Base-by-base conservation (phyloP, 2,329 filamentous ascomycete genomes). In the Colletotrichum australisinense region DNA sequence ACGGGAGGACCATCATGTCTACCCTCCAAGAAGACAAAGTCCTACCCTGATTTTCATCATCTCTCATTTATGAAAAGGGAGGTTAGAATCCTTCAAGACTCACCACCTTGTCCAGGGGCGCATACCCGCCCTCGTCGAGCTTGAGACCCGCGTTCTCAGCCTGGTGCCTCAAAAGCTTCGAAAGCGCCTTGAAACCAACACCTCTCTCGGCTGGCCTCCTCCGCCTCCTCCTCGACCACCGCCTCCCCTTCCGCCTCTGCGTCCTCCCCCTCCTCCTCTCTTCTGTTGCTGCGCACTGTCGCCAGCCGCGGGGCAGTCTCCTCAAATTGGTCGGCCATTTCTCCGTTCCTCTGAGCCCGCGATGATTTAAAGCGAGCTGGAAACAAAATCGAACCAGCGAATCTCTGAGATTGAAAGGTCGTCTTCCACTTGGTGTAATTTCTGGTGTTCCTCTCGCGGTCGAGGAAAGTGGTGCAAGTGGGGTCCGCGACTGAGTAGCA, bases 51-150 rank as follows among this genome's bases (percentile, higher is more conserved):
- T 35, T 2, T 11, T 35, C 4, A 35, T 35, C 32, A 35, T n/a
- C 16, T 24, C 30, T 19, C 12, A 14, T 19, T 11, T 35, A 35
- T 12, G 32, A 49, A 49, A 49, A n/a, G 19, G 9, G n/a, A 67
- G 49, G 65, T 69, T 69, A 53, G 52, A 75, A 58, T 69, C 24
- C 69, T n/a, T n/a, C 14, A 4, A 64, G 24, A 87, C 89, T 87
- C 79, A 91, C 89, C 79, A 92, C 91, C 70, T 83, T 81, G 75
- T 90, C 87, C 69, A 92, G 80, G 57, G 85, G 83, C 55, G 90
- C 91, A 79, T 85, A 93, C 0, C 91, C 91, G 78, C 91, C 89
- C 1, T 77, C 81, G 77, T 93, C 90, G 8, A 92, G 85, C 77
- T 80, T 77, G 59, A 93, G 85, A 4, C 90, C 90, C 24, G 88